These are phyloP conservation scores for Saccharomycopsis vini DNA, from an alignment of 805 yeast genomes.

Conservation along the genomic window DNA sequence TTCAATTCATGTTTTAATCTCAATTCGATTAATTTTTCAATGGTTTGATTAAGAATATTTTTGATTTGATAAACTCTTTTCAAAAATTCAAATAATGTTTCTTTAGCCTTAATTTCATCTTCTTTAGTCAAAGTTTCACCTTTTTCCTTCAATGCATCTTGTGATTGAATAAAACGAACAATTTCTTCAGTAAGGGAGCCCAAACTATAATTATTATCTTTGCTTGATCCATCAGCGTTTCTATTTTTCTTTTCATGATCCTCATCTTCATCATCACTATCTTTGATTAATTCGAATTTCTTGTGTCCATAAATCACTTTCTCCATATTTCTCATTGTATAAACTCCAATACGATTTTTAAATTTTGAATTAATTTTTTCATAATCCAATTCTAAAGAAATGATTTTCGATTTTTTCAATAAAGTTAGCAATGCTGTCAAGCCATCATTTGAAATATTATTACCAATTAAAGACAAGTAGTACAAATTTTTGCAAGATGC, in stretches of 20 bases:
- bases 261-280: constrained; percentile 9
- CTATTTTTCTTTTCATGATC: neutral
- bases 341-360: constrained; percentile 61
- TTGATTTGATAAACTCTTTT: constrained; percentile 31
- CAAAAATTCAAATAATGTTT: constrained; percentile 24
- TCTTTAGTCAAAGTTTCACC: constrained; percentile 3
- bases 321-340: constrained; percentile 78
- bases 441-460: constrained; percentile 54
- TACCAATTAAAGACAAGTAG: constrained; percentile 64
- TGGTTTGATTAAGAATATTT: constrained; percentile 35
- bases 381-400: constrained; percentile 58
- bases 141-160: neutral
- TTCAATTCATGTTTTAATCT: constrained; percentile 48
- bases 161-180: constrained; percentile 1
- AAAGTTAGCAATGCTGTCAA: constrained; percentile 35
- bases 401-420: constrained; percentile 50
- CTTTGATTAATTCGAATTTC: constrained; percentile 9
- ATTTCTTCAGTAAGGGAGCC: constrained; percentile 14
- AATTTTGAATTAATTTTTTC: constrained; percentile 47
- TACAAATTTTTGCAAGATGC: constrained; percentile 60
- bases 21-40: constrained; percentile 49
- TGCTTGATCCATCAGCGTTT: neutral
- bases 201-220: constrained; percentile 1
- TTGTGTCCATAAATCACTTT: constrained; percentile 29
- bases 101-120: constrained; percentile 4